Conservation (phyloP, 2,329 filamentous ascomycete species). For the Cladosporium austrohemisphaericum region DNA sequence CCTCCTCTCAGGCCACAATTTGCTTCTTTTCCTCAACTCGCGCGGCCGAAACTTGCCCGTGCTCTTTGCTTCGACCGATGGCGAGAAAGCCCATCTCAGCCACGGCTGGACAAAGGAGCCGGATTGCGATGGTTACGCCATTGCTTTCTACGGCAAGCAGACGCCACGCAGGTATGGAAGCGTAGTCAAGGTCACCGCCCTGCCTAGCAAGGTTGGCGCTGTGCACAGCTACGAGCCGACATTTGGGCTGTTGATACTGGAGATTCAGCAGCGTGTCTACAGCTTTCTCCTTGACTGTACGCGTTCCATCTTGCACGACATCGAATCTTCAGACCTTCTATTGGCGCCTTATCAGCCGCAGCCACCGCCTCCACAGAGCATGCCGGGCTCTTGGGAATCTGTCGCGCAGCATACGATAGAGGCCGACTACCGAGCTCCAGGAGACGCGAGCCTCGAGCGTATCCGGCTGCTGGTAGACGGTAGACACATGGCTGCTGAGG, state of each 20-base stretch:
- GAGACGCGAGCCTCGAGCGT: constrained; percentile 43
- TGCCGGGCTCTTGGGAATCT: constrained; percentile 15
- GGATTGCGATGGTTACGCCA: constrained; percentile 8
- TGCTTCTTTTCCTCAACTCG: constrained; percentile 53
- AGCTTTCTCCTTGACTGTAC: constrained; percentile 50
- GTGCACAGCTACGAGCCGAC: neutral
- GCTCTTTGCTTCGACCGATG: constrained; percentile 48
- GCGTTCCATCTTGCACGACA: constrained; percentile 51
- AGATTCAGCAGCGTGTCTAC: constrained; percentile 49
- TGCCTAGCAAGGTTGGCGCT: neutral
- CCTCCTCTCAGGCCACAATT: constrained; percentile 40
- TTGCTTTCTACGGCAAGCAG: constrained; percentile 23
- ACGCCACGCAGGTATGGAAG: constrained; percentile 29
- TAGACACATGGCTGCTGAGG: constrained; percentile 43
- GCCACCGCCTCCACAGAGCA: constrained; percentile 10
- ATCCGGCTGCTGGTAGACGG: constrained; percentile 46
- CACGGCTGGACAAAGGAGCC: constrained; percentile 14
- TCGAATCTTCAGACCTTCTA: constrained; percentile 25
- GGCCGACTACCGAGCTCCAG: constrained; percentile 52
- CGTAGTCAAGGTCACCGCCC: constrained; percentile 18
- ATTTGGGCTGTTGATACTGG: constrained; percentile 45
- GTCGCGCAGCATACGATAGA: constrained; percentile 38
- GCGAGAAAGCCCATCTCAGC: constrained; percentile 34
- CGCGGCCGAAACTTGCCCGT: constrained; percentile 47
- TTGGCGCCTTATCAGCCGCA: constrained; percentile 19